phyloP scores from a whole-genome alignment of 768 basidiomycete genomes.

The Termitomyces sp. region DNA sequence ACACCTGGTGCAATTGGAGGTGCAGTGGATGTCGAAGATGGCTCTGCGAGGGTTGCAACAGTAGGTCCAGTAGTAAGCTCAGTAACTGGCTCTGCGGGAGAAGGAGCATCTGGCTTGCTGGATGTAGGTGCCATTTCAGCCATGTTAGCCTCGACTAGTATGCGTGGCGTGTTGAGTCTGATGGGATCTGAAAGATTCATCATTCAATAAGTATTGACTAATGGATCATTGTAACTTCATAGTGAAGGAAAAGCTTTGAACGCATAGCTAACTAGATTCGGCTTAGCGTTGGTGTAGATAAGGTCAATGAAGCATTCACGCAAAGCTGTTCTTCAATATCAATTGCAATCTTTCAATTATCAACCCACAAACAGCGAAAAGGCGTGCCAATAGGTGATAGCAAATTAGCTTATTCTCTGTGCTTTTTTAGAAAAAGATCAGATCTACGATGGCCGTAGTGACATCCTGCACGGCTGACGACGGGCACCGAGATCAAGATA shows the following conservation, averaged over 20 bases:
- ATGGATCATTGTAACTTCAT: neutral
- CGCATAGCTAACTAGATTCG: neutral
- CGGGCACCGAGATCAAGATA: constrained; percentile 1
- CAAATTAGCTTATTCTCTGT: neutral
- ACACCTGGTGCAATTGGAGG: constrained; percentile 11
- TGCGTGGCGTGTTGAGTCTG: neutral
- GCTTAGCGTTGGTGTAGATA: neutral
- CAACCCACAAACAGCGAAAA: neutral
- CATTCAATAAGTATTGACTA: neutral
- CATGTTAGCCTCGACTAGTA: neutral
- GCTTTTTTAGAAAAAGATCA: neutral
- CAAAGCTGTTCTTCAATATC: neutral
- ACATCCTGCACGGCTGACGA: neutral
- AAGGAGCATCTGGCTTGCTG: neutral
- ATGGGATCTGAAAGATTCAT: constrained; percentile 9
- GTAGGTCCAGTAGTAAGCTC: neutral
- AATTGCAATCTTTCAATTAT: neutral
- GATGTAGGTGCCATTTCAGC: neutral
- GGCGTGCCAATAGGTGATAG: neutral
- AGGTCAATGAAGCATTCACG: neutral
- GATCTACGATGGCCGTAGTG: neutral
- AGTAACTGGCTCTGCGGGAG: neutral
- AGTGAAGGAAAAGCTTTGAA: neutral
- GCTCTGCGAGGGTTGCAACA: neutral
- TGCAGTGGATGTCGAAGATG: constrained; percentile 11